Percentiles rank a stretch among this genome's conserved stretches.
phyloP scores from a whole-genome alignment of 352 stramenopile species.

The Poterioochromonas sp. region DNA sequence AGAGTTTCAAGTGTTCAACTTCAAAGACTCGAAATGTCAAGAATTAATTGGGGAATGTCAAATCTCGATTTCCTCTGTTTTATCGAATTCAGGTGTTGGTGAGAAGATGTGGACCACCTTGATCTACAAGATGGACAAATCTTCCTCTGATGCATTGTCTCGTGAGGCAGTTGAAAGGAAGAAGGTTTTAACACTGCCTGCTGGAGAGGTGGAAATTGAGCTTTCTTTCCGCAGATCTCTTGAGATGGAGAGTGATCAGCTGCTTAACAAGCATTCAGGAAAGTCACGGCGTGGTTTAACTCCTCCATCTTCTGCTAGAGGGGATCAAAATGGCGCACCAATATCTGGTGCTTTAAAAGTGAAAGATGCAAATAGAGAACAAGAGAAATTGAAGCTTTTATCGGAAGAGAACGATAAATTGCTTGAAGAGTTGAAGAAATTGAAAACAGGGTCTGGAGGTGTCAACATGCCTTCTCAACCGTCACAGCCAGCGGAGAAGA shows the following conservation, averaged over 20 bases:
- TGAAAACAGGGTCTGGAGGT: too few relatives aligned
- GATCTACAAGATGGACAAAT: not conserved
- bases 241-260: not conserved
- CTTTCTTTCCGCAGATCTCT: not conserved
- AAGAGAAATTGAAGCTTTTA: not conserved
- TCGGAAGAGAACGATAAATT: not conserved
- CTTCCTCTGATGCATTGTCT: not conserved
- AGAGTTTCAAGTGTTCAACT: not conserved
- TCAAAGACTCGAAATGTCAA: not conserved
- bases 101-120: not conserved
- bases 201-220: not conserved
- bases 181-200: not conserved
- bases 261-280: not conserved
- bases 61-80: constrained; percentile 20
- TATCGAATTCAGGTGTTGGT: constrained; percentile 7
- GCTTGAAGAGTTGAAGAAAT: not conserved
- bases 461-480: too few relatives aligned
- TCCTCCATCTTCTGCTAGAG: too few relatives aligned
- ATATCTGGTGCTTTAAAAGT: not conserved
- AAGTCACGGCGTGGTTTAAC: too few relatives aligned
- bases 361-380: not conserved
- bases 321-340: not conserved
- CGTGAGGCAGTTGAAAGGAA: not conserved
- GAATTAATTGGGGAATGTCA: constrained; percentile 14
- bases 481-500: too few relatives aligned